These are phyloP conservation scores for Jacaranda copaia DNA, from an alignment of 257 asterid species.

Conservation along the genomic window DNA sequence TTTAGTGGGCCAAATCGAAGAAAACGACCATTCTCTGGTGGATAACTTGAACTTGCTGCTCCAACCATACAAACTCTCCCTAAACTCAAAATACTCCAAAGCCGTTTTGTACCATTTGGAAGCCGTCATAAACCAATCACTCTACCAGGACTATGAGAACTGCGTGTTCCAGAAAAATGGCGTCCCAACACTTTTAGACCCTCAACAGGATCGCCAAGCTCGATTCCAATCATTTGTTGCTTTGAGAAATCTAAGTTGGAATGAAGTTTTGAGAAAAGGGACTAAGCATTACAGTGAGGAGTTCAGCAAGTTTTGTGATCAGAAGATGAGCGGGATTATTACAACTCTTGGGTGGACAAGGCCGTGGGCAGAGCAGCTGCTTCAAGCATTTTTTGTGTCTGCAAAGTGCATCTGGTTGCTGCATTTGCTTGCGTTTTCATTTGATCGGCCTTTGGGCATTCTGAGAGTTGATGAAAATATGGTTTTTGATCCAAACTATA, in stretches of 20 bases:
- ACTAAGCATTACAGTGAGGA: slow-evolving; percentile 90
- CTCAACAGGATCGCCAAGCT: slow-evolving; percentile 64
- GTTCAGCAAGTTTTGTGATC: slow-evolving; percentile 87
- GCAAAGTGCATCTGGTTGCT: slow-evolving; percentile 96
- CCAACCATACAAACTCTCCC: slow-evolving; percentile 66
- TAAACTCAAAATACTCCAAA: slow-evolving; percentile 66
- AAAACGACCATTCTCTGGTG: slow-evolving; percentile 49
- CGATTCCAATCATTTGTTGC: slow-evolving; percentile 77
- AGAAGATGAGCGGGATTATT: slow-evolving; percentile 82
- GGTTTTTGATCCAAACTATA: slow-evolving; percentile 62
- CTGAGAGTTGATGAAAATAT: slow-evolving; percentile 72
- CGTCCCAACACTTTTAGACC: slow-evolving; percentile 65
- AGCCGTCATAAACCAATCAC: slow-evolving; percentile 78
- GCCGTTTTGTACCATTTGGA: slow-evolving; percentile 72
- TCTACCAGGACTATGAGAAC: slow-evolving; percentile 88
- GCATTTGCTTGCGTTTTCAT: slow-evolving; percentile 90
- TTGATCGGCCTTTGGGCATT: slow-evolving; percentile 59
- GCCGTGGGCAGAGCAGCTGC: slow-evolving; percentile 96
- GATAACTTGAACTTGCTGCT: slow-evolving; percentile 71
- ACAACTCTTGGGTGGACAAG: slow-evolving; percentile 71
- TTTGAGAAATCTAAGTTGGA: slow-evolving; percentile 87
- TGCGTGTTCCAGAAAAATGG: slow-evolving; percentile 82
- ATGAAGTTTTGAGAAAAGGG: slow-evolving; percentile 85
- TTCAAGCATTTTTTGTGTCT: slow-evolving; percentile 85
- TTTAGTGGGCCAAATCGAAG: slow-evolving; percentile 58